These are phyloP conservation scores for Komagataella ulmi DNA, from an alignment of 805 yeast species.

Conservation along the genomic window DNA sequence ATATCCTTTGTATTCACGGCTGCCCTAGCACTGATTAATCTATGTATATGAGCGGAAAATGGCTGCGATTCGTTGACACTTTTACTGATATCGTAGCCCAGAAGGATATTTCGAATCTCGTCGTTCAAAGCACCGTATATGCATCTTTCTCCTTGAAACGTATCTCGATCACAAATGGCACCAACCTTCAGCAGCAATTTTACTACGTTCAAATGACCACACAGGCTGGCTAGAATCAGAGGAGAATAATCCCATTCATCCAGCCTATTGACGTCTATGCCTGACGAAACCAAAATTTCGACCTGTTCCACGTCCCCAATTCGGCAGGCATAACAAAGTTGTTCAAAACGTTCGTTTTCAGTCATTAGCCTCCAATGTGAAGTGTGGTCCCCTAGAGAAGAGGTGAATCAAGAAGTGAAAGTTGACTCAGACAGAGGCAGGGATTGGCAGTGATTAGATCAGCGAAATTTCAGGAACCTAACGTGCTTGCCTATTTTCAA, in stretches of 20 bases:
- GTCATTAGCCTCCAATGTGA: background rate
- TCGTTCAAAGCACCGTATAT: slow-evolving; percentile 70
- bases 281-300: slow-evolving; percentile 39
- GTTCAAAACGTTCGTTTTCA: slow-evolving; percentile 20
- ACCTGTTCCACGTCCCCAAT: slow-evolving; percentile 55
- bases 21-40: slow-evolving; percentile 14
- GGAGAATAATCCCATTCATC: slow-evolving; percentile 74
- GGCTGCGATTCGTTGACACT: slow-evolving; percentile 58
- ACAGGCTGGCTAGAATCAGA: slow-evolving; percentile 54
- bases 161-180: slow-evolving; percentile 67
- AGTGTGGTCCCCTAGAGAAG: background rate
- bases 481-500: background rate
- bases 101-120: slow-evolving; percentile 40
- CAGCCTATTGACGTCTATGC: slow-evolving; percentile 32
- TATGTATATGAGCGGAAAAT: slow-evolving; percentile 56
- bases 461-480: background rate
- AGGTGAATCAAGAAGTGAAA: background rate
- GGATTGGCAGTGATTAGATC: background rate
- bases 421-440: too few relatives aligned
- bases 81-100: slow-evolving; percentile 53
- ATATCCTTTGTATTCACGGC: slow-evolving; percentile 19
- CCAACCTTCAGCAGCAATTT: slow-evolving; percentile 47
- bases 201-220: slow-evolving; percentile 66
- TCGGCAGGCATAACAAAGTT: slow-evolving; percentile 55
- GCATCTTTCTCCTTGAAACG: slow-evolving; percentile 70